phyloP scores from a whole-genome alignment of 2,329 filamentous ascomycete species.

The Sphaerostilbella broomeana region DNA sequence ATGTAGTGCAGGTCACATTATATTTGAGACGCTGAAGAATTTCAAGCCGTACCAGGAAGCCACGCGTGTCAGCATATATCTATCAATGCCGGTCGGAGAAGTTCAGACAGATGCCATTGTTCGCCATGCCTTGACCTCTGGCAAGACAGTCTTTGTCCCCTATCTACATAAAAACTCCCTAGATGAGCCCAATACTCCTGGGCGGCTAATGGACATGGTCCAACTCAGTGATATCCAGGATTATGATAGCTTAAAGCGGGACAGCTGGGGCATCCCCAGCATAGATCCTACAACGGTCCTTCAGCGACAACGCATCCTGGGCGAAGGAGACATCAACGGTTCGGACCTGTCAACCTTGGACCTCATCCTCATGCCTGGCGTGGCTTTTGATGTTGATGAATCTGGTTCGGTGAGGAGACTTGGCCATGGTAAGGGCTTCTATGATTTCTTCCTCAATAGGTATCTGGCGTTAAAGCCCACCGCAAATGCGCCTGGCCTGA shows the following conservation, averaged over 20 bases:
- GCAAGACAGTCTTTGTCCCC: slow-evolving; percentile 86
- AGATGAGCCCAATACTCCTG: slow-evolving; percentile 45
- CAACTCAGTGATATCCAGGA: slow-evolving; percentile 66
- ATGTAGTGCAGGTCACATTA: slow-evolving; percentile 51
- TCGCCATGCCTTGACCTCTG: slow-evolving; percentile 64
- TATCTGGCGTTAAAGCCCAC: slow-evolving; percentile 43
- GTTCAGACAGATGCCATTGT: slow-evolving; percentile 80
- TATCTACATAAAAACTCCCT: slow-evolving; percentile 65
- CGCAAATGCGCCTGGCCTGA: slow-evolving; percentile 29
- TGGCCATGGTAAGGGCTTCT: slow-evolving; percentile 94
- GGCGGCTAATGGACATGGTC: slow-evolving; percentile 89
- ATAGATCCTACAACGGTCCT: slow-evolving; percentile 59
- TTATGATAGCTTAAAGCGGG: slow-evolving; percentile 67
- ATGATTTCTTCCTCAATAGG: slow-evolving; percentile 83
- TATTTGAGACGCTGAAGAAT: slow-evolving; percentile 57
- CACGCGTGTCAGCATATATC: slow-evolving; percentile 71
- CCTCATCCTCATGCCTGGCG: slow-evolving; percentile 83
- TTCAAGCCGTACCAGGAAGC: slow-evolving; percentile 72
- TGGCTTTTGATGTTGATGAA: slow-evolving; percentile 71
- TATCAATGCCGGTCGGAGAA: slow-evolving; percentile 88
- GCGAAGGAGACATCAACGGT: slow-evolving; percentile 44
- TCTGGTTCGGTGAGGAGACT: slow-evolving; percentile 60
- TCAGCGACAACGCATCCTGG: slow-evolving; percentile 66
- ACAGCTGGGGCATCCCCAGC: slow-evolving; percentile 94
- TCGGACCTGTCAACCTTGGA: slow-evolving; percentile 56